A percentile compares a stretch with the other conserved stretches of the same genome.
phyloP scores from a whole-genome alignment of 2,329 filamentous ascomycete genomes.

The Alternaria gansuensis region DNA sequence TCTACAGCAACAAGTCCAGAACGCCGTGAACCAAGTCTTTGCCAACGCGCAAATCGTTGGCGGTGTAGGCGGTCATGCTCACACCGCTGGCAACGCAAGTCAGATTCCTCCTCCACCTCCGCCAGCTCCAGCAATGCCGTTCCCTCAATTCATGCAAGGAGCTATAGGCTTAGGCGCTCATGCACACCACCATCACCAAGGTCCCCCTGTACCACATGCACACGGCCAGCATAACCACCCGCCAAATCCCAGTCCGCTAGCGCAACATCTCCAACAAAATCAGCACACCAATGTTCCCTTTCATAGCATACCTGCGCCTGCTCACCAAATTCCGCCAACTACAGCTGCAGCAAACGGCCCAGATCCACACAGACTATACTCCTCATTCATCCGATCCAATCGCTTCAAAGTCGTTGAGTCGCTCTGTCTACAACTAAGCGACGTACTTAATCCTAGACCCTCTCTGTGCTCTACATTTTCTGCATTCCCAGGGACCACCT shows the following conservation, averaged over 20 bases:
- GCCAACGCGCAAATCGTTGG: conserved; percentile 18
- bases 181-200: conserved; percentile 11
- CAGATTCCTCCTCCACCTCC: conserved; percentile 28
- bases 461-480: neutral
- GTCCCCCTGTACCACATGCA: conserved; percentile 15
- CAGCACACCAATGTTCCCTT: conserved; percentile 1
- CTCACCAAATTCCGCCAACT: neutral
- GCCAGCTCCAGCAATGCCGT: conserved; percentile 34
- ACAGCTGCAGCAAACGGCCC: neutral
- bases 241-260: conserved; percentile 24
- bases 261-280: conserved; percentile 24
- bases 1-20: conserved; percentile 40
- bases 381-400: conserved; percentile 48
- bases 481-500: neutral
- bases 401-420: conserved; percentile 50
- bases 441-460: conserved; percentile 23
- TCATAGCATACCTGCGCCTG: neutral
- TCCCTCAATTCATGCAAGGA: conserved; percentile 35
- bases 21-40: conserved; percentile 28
- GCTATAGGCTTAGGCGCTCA: conserved; percentile 10
- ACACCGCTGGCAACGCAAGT: conserved; percentile 8
- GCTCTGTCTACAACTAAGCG: conserved; percentile 47
- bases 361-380: conserved; percentile 30
- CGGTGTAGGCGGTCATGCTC: conserved; percentile 12
- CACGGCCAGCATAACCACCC: conserved; percentile 25